Percentiles rank a stretch among this genome's conserved stretches.
phyloP scores from a whole-genome alignment of 2,329 filamentous ascomycete genomes.

The Nothomitra cinnamomea region DNA sequence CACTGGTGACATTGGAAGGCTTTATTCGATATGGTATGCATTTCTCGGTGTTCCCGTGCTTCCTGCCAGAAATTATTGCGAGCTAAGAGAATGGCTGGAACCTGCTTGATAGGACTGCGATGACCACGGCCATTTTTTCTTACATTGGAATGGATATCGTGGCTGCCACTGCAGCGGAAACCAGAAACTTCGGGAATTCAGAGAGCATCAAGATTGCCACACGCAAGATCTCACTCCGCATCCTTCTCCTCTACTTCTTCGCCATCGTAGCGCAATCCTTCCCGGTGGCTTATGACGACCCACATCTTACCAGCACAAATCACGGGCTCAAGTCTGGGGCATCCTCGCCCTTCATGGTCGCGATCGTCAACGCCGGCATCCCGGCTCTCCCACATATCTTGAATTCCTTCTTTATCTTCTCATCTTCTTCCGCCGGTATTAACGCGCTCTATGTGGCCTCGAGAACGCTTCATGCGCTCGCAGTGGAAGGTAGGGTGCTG shows the following conservation, averaged over 20 bases:
- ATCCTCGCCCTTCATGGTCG: constrained; percentile 24
- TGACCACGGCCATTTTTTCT: constrained; percentile 16
- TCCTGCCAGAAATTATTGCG: too few species aligned
- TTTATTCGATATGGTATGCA: not conserved
- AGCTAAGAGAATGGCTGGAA: not conserved
- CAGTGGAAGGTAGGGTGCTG: constrained; percentile 10
- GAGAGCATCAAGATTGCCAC: constrained; percentile 26
- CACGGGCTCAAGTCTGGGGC: constrained; percentile 13
- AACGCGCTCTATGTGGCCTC: constrained; percentile 24
- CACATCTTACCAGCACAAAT: constrained; percentile 24
- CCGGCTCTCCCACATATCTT: constrained; percentile 15
- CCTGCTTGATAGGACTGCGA: not conserved
- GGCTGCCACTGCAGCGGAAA: constrained; percentile 24
- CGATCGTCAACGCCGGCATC: constrained; percentile 23
- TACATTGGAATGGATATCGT: constrained; percentile 26
- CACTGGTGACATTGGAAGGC: not conserved
- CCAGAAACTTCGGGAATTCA: constrained; percentile 16
- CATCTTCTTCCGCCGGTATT: constrained; percentile 22
- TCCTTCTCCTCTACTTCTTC: constrained; percentile 18
- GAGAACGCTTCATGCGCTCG: constrained; percentile 22
- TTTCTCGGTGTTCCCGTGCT: too few species aligned
- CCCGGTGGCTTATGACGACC: constrained; percentile 22
- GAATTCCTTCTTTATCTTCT: not conserved
- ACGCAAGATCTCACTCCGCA: constrained; percentile 23
- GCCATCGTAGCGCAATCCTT: constrained; percentile 18